Conservation (phyloP, 805 yeast species). For the Clavispora vitiphila region DNA sequence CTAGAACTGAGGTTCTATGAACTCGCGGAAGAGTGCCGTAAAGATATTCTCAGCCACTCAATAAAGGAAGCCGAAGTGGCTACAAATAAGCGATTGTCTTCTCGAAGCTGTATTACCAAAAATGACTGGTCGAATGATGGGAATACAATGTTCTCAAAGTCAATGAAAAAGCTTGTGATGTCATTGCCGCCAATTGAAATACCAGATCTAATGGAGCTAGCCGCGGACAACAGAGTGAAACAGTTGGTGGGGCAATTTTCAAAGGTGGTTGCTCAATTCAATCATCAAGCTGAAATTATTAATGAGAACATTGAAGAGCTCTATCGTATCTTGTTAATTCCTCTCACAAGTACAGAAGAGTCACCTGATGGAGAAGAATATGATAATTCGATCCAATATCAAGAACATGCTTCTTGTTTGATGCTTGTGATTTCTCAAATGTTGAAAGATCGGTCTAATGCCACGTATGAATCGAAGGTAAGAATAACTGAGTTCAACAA, state of each 20-base stretch:
- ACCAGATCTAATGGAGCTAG: slow-evolving; percentile 10
- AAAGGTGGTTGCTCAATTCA: slow-evolving; percentile 31
- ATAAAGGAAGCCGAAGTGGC: slow-evolving; percentile 29
- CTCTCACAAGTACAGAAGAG: slow-evolving; percentile 43
- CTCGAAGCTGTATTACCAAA: slow-evolving; percentile 14
- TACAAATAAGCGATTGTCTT: slow-evolving; percentile 19
- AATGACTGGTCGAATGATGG: slow-evolving; percentile 27
- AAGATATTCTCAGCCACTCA: slow-evolving; percentile 43
- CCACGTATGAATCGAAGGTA: slow-evolving; percentile 5
- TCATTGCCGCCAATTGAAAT: slow-evolving; percentile 24
- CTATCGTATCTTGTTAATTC: slow-evolving; percentile 39
- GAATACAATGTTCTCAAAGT: slow-evolving; percentile 24
- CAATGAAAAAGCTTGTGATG: slow-evolving; percentile 28
- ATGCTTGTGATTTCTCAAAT: slow-evolving; percentile 49
- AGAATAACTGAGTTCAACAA: slow-evolving; percentile 6
- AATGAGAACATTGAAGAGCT: slow-evolving; percentile 49
- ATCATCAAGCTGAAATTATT: slow-evolving; percentile 46
- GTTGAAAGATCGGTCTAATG: slow-evolving; percentile 32
- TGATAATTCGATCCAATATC: slow-evolving; percentile 65
- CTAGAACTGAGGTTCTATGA: slow-evolving; percentile 51
- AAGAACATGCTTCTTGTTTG: slow-evolving; percentile 61
- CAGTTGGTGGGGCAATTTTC: slow-evolving; percentile 19
- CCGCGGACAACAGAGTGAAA: slow-evolving; percentile 18
- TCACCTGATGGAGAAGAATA: slow-evolving; percentile 74
- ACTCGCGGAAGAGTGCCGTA: slow-evolving; percentile 59